Base-by-base conservation (phyloP, 2,329 filamentous ascomycete species). In the Ceratocystis harringtonii region DNA sequence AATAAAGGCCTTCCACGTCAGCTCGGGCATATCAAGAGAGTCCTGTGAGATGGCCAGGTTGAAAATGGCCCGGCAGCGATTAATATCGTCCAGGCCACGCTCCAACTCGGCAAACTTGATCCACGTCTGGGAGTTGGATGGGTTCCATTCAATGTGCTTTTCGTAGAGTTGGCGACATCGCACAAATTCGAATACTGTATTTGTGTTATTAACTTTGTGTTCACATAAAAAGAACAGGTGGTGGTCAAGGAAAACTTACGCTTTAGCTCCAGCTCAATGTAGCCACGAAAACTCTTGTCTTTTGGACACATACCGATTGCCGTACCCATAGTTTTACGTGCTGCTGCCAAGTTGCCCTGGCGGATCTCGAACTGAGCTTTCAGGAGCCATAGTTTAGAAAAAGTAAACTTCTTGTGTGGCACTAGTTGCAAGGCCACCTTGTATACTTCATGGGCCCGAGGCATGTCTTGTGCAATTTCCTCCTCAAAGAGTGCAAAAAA, bases 401-500 rank as follows among this genome's bases (percentile, higher is more conserved):
- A 99, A 0, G 94, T 97, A 76, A 97, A 99, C 72, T 90, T 90
- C 74, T 95, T 95, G 78, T 99, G 94, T 0, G 94, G 94, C 70
- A 99, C 87, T 58, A 97, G 78, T 68, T 87, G 87, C 60, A 97
- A 76, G 71, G 90, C 95, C 69, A 94, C 89, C 70, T 87, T 85
- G 77, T 97, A 99, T 68, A 99, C 90, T 73, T 96, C 90, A 19
- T 88, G 83, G 22, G 92, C 89, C 57, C 94, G 84, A 30, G 88
- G 84, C 28, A 84, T 72, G 71, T 97, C 90, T 70, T 87, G 86
- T 44, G 86, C 87, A 69, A 92, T 87, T 74, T 89, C 85, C 75
- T 99, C 94, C 74, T 97, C 94, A 84, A 89, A 97, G 19, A 96
- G 78, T 8, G 94, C 94, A 75, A 97, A 99, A 76, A 97, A 96